These are phyloP conservation scores for Pneumocystis sp. DNA, from an alignment of 1,139 yeast species.

Conservation along the genomic window DNA sequence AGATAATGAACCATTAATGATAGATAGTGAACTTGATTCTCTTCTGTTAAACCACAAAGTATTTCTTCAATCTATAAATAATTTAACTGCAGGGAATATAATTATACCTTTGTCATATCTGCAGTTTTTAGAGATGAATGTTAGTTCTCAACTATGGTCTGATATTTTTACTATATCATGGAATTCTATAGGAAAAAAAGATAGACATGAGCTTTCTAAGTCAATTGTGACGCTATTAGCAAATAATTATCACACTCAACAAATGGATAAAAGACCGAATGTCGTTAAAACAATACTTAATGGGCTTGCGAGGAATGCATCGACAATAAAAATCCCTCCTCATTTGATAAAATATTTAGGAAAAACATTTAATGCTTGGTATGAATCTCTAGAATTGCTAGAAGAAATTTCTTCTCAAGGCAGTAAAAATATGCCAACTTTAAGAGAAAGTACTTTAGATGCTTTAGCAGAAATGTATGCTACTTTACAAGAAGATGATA, in stretches of 20 bases:
- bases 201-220: conserved; percentile 68
- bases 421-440: conserved; percentile 43
- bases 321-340: conserved; percentile 68
- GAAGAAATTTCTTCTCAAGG: conserved; percentile 34
- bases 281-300: conserved; percentile 72
- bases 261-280: conserved; percentile 73
- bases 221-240: conserved; percentile 65
- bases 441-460: conserved; percentile 76
- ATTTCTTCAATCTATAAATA: conserved; percentile 35
- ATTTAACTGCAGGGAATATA: conserved; percentile 43
- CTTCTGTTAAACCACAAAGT: conserved; percentile 28
- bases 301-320: conserved; percentile 56
- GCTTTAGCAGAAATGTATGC: conserved; percentile 84
- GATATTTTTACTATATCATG: conserved; percentile 70
- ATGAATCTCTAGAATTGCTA: conserved; percentile 65
- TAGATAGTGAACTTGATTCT: conserved; percentile 13
- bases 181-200: conserved; percentile 57
- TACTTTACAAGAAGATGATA: conserved; percentile 79
- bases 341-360: conserved; percentile 84
- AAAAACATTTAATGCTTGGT: conserved; percentile 80
- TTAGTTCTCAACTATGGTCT: conserved; percentile 77
- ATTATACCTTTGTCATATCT: conserved; percentile 62
- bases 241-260: conserved; percentile 82
- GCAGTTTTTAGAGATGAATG: conserved; percentile 66
- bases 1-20: conserved; percentile 12